Base-by-base conservation (phyloP, 257 asterid species). In the Dorcoceras hygrometricum region DNA sequence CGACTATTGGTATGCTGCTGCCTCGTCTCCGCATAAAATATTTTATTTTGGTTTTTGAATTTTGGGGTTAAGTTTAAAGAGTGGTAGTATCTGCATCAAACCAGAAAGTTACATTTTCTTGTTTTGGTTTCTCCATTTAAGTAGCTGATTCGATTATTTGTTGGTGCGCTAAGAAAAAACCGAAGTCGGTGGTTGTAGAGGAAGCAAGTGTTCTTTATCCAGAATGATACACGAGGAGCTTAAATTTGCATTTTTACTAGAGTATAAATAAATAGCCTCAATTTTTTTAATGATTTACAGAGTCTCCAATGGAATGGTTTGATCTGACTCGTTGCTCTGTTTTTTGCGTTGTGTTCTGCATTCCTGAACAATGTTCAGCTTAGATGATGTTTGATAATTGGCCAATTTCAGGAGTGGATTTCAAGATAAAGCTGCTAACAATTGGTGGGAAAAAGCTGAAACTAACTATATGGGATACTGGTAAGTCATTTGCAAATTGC, bases 381-480 rank as follows among this genome's bases (percentile, higher is more conserved):
- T 32, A 26, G 20, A 8, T 54, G 69, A 62, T 62, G 61, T 39
- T 77, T 73, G 75, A 9, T 51, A 4, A 57, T 62, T 9, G 73
- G 62, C 31, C 63, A 55, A 12, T 50, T 27, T 23, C 78, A 90
- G 97, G 97, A 62, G 97, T 88, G 77, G 97, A 90, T 81, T 90
- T 90, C 89, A 90, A 90, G 87, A 88, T 90, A 69, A 86, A 87
- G 79, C 75, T 83, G 82, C 76, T 90, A 51, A 86, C 92, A 0
- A 71, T 84, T 63, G 91, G 78, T 24, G 95, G 91, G 62, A 90
- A 90, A 70, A 81, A 84, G 73, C 67, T 88, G 70, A 90, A 90
- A 75, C 84, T 88, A 8, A 90, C 97, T n/a, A 88, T 90, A 27
- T 90, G 97, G 97, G 97, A 90, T 73, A 88, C 97, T 73, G 96